Conservation (phyloP, 2,329 filamentous ascomycete genomes). For the Aureobasidium leucospermi region DNA sequence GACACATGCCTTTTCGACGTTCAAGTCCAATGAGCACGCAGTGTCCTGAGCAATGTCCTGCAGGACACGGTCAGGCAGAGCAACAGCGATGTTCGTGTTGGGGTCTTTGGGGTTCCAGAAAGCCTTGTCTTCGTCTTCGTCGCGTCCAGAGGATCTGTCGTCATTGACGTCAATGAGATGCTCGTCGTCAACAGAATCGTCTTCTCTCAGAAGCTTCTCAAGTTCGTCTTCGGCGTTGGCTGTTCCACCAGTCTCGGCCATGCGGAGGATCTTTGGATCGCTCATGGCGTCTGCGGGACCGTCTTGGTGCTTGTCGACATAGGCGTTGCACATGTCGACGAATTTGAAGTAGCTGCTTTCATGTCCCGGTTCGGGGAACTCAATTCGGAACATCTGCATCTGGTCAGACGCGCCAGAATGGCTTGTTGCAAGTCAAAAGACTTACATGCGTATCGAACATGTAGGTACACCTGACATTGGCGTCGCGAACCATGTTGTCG, state of each 20-base stretch:
- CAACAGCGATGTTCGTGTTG: not conserved
- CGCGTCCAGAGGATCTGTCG: not conserved
- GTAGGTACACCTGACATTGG: constrained; percentile 10
- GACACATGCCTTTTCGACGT: not conserved
- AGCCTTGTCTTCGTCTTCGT: not conserved
- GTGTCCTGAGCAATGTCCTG: not conserved
- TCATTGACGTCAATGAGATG: not conserved
- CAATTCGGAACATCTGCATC: constrained; percentile 1
- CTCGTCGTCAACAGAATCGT: not conserved
- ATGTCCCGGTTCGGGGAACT: not conserved
- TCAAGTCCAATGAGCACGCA: not conserved
- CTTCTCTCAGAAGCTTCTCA: not conserved
- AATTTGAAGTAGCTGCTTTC: not conserved
- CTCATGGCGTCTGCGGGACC: not conserved
- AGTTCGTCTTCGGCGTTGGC: not conserved
- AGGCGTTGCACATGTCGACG: not conserved
- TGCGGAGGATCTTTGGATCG: not conserved
- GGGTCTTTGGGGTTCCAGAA: constrained; percentile 1
- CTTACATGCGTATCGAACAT: not conserved
- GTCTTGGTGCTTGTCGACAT: not conserved
- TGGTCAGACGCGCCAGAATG: not conserved
- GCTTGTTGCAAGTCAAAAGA: not conserved
- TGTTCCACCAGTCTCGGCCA: not conserved
- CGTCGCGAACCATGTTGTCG: constrained; percentile 16
- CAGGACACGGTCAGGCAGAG: constrained; percentile 1